Conservation (phyloP, 169 alveolate genomes). For the Plasmodium knowlesi region DNA sequence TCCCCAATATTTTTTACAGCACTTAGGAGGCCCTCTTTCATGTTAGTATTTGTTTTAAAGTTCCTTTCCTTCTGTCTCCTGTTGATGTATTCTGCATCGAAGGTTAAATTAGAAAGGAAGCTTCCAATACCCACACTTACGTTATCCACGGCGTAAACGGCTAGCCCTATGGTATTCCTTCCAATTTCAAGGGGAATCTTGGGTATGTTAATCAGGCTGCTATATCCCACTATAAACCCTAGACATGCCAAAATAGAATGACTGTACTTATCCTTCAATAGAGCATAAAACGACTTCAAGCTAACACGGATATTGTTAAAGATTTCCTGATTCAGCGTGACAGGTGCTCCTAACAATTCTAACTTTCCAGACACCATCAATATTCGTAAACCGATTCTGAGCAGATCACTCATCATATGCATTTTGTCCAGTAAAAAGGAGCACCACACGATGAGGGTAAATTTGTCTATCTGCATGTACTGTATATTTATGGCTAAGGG, state of each 20-base stretch:
- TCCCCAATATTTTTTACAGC: constrained; percentile 91
- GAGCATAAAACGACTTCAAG: constrained; percentile 84
- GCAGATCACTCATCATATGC: constrained; percentile 89
- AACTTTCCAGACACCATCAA: constrained; percentile 82
- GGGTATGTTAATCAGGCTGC: constrained; percentile 91
- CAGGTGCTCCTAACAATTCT: constrained; percentile 89
- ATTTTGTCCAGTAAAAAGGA: constrained; percentile 86
- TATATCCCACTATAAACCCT: constrained; percentile 90
- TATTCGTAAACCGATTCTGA: constrained; percentile 86
- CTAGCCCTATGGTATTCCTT: constrained; percentile 89
- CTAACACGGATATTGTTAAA: constrained; percentile 84
- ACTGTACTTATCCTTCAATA: constrained; percentile 85
- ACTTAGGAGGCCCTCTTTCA: constrained; percentile 88
- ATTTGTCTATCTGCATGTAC: constrained; percentile 82
- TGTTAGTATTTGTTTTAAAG: constrained; percentile 79
- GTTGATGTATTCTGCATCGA: constrained; percentile 92
- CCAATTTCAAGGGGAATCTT: constrained; percentile 91
- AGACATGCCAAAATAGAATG: constrained; percentile 84
- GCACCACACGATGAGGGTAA: constrained; percentile 87
- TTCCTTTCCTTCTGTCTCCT: constrained; percentile 85
- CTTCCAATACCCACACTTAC: constrained; percentile 89
- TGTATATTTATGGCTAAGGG: constrained; percentile 86
- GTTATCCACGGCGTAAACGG: constrained; percentile 91
- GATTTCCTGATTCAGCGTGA: constrained; percentile 86
- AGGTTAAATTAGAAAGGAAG: constrained; percentile 89